Base-by-base conservation (phyloP, 768 basidiomycete species). In the Chalciporus chontae region DNA sequence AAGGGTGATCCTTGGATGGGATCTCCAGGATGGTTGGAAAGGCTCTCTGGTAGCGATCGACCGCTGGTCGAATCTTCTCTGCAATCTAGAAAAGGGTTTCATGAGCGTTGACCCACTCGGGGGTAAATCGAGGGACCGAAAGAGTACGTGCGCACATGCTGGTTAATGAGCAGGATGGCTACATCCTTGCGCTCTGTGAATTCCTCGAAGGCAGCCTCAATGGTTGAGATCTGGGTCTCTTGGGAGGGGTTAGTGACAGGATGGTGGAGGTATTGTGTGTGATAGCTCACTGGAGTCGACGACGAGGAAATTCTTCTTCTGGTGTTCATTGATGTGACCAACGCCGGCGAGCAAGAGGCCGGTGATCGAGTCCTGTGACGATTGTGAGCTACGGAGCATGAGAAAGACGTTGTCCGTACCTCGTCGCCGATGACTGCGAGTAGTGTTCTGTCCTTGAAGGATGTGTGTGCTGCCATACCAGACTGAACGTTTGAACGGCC, bases 351-450 rank as follows among this genome's bases (percentile, higher is more conserved):
- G 78, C 37, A 99, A 79, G 14, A 98, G 78, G 37, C 96, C 96
- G 0, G 96, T 98, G 54, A 98, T 90, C 4, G 95, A 92, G 73
- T 99, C 96, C 95, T 99, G 62, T 19, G 47, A 24, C 3, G 3
- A 18, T 48, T 45, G 41, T 60, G 37, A 62, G 57, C 50, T 32
- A 15, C 37, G 43, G 10, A 15, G 21, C 39, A 50, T 38, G 18
- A 44, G 26, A 21, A 18, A 14, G 37, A 37, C 26, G 17, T 15
- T 7, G 27, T 19, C 5, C 73, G 48, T 57, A 94, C 95, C 76
- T 99, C 96, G 69, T 98, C 96, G 36, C 95, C 96, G 58, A 99
- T 98, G 65, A 94, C 92, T 29, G 96, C 95, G 37, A 99, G 79
- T 37, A 98, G 73, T 53, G 79, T 87, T 48, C 95, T 81, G 69